Evolutionary conservation across 352 stramenopile species (phyloP).

Genomic region (Pythium utonaiense): DNA sequence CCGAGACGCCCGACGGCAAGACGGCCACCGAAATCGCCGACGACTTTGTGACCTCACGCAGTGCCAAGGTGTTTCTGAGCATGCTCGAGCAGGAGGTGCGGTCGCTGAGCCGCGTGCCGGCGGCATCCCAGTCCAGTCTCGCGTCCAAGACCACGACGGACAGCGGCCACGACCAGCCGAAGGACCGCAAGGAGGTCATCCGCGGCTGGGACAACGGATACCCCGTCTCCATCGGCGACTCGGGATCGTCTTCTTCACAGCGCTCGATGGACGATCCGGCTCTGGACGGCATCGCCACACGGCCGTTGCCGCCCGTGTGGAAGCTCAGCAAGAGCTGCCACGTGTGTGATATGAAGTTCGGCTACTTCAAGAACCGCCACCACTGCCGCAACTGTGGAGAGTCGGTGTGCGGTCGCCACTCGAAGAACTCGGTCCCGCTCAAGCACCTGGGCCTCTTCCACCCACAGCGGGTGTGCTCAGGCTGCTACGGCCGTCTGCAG

Average conservation of each 20-base stretch:
- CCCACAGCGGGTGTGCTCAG: conserved; percentile 61
- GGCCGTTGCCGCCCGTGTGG: conserved; percentile 38
- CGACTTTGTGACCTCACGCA: conserved; percentile 29
- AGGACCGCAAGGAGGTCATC: conserved; percentile 11
- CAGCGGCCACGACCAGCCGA: conserved; percentile 16
- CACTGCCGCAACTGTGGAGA: conserved; percentile 81
- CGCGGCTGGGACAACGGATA: conserved; percentile 18
- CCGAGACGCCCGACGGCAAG: conserved; percentile 49
- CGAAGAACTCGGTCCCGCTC: conserved; percentile 50
- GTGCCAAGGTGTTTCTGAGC: conserved; percentile 30
- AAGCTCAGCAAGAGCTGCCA: conserved; percentile 55
- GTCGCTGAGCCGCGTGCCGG: conserved; percentile 9
- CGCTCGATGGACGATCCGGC: conserved; percentile 19
- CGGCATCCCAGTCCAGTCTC: neutral
- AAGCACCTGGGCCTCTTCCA: conserved; percentile 53
- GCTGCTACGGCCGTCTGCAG: conserved; percentile 58
- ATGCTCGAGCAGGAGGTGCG: conserved; percentile 40
- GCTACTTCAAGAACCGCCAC: conserved; percentile 72
- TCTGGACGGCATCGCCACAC: conserved; percentile 2
- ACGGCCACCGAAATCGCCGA: conserved; percentile 42
- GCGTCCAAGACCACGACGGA: neutral
- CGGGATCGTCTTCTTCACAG: conserved; percentile 19
- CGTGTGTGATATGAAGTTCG: conserved; percentile 69
- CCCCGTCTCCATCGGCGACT: conserved; percentile 21
- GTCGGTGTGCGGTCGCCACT: conserved; percentile 76